These are phyloP conservation scores for Flagelloscypha sp. DNA, from an alignment of 768 basidiomycete species.

Conservation along the genomic window DNA sequence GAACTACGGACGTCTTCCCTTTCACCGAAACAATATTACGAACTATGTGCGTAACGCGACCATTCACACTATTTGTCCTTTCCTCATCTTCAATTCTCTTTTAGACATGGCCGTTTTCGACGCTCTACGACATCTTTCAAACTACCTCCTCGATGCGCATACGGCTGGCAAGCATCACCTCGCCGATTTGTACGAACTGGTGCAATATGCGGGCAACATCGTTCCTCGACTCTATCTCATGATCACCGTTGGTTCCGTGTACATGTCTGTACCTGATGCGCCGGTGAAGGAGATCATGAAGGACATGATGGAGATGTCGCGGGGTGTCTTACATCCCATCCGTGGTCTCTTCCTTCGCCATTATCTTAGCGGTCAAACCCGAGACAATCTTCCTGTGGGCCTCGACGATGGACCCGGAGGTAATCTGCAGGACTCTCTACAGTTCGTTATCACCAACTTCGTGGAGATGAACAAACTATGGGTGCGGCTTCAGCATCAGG, in stretches of 20 bases:
- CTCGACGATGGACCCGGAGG: conserved; percentile 72
- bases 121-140: conserved; percentile 87
- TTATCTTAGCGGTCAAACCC: conserved; percentile 93
- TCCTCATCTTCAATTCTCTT: neutral
- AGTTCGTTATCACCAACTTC: conserved; percentile 95
- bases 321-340: conserved; percentile 95
- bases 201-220: conserved; percentile 98
- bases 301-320: conserved; percentile 99
- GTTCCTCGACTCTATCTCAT: conserved; percentile 92
- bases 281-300: conserved; percentile 99
- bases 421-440: conserved; percentile 90
- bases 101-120: conserved; percentile 98
- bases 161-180: conserved; percentile 86
- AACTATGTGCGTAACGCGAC: conserved; percentile 62
- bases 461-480: conserved; percentile 99
- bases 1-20: conserved; percentile 91
- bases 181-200: conserved; percentile 97
- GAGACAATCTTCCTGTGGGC: conserved; percentile 92
- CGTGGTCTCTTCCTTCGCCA: conserved; percentile 92
- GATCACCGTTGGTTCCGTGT: conserved; percentile 99
- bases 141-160: conserved; percentile 96
- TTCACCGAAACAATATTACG: conserved; percentile 97
- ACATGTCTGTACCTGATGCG: conserved; percentile 97
- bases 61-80: conserved; percentile 1
- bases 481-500: conserved; percentile 97